Evolutionary conservation across 192 early-diverging fungal species (phyloP).

Genomic region (Spinellus fusiger): DNA sequence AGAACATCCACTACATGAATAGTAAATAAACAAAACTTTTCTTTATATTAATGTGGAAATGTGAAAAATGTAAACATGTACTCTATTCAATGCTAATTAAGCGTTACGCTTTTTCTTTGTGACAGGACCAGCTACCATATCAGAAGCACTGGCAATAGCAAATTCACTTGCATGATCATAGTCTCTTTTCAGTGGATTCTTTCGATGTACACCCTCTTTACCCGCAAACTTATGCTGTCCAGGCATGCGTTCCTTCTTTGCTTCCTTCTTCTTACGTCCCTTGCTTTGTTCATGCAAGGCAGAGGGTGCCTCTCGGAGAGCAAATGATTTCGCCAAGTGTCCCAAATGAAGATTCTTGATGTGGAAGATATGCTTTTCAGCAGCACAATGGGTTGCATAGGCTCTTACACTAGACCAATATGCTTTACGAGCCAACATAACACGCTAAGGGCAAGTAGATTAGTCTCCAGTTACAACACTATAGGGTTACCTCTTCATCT

Average conservation of each 20-base stretch:
- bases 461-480: slow-evolving; percentile 7
- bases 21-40: too few relatives aligned
- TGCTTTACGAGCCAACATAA: slow-evolving; percentile 68
- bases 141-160: slow-evolving; percentile 23
- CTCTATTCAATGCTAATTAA: too few relatives aligned
- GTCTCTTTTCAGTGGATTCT: slow-evolving; percentile 25
- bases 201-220: not conserved
- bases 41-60: too few relatives aligned
- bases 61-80: too few relatives aligned
- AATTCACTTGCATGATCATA: slow-evolving; percentile 31
- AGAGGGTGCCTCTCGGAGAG: slow-evolving; percentile 87
- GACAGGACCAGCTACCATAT: slow-evolving; percentile 16
- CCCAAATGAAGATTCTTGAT: slow-evolving; percentile 92
- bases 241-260: slow-evolving; percentile 28
- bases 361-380: slow-evolving; percentile 91
- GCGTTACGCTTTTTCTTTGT: slow-evolving; percentile 29
- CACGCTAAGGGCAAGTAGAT: slow-evolving; percentile 19
- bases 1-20: too few relatives aligned
- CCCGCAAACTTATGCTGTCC: slow-evolving; percentile 16
- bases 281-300: slow-evolving; percentile 48
- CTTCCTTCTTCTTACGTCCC: slow-evolving; percentile 28
- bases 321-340: slow-evolving; percentile 95
- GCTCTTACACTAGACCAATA: slow-evolving; percentile 86
- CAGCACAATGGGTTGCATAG: slow-evolving; percentile 85
- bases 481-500: slow-evolving; percentile 47